Evolutionary conservation across 176 grass and related monocot species (phyloP).

Genomic region (barley (Hordeum vulgare)): DNA sequence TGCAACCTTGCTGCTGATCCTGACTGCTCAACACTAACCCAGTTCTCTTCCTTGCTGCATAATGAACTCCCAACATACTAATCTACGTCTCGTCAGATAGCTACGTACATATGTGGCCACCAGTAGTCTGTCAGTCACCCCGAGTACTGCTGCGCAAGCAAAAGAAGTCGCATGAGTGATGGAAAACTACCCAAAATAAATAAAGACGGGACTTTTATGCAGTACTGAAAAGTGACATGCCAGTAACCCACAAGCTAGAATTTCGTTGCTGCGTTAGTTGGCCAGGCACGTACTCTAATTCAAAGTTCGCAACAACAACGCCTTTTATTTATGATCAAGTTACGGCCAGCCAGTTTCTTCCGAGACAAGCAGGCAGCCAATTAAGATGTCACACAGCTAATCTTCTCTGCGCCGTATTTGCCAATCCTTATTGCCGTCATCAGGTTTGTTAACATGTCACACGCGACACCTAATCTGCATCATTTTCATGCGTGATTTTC

Average conservation of each 20-base stretch:
- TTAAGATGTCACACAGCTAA: background rate
- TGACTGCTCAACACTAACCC: background rate
- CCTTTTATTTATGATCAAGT: background rate
- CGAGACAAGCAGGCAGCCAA: background rate
- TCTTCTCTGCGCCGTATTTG: background rate
- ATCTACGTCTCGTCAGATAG: background rate
- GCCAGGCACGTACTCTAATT: background rate
- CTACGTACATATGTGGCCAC: background rate
- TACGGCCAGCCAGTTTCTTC: background rate
- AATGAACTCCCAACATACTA: background rate
- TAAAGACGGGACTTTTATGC: background rate
- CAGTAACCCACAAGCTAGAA: background rate
- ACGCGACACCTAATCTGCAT: constrained; percentile 3
- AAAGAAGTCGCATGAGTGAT: background rate
- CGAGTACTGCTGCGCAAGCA: background rate
- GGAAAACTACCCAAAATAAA: background rate
- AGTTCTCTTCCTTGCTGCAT: background rate
- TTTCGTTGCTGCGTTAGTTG: background rate
- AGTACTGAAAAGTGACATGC: constrained; percentile 1
- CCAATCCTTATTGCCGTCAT: background rate
- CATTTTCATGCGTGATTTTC: constrained; percentile 11
- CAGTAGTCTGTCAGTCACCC: background rate
- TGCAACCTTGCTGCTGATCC: background rate
- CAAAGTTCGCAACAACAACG: background rate
- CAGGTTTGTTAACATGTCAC: constrained; percentile 18